Evolutionary conservation across 2,329 filamentous ascomycete genomes (phyloP).

Genomic region (Scedosporium apiospermum): DNA sequence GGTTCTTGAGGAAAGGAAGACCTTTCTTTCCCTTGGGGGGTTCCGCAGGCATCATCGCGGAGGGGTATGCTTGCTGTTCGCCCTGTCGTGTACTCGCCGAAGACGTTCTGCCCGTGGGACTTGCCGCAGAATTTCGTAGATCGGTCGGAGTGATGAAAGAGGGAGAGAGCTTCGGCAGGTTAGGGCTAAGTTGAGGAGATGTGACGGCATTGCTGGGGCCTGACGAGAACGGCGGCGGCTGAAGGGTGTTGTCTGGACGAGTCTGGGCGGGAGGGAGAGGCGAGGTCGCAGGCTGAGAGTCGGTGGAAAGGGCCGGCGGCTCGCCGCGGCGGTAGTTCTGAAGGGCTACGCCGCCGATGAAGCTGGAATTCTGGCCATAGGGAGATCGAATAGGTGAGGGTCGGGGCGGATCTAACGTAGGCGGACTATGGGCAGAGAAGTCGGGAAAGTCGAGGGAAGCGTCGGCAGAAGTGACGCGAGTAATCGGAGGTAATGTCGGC

Average conservation of each 20-base stretch:
- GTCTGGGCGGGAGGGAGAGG: neutral
- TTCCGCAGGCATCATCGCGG: slow-evolving; percentile 24
- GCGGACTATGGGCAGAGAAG: slow-evolving; percentile 7
- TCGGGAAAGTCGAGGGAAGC: slow-evolving; percentile 11
- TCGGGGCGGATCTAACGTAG: slow-evolving; percentile 17
- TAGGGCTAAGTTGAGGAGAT: neutral
- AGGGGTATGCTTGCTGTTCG: slow-evolving; percentile 24
- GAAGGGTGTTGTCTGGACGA: slow-evolving; percentile 4
- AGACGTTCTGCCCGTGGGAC: neutral
- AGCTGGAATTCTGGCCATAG: slow-evolving; percentile 30
- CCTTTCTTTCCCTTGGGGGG: slow-evolving; percentile 40
- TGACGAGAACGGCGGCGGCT: slow-evolving; percentile 7
- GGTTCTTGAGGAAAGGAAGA: slow-evolving; percentile 49
- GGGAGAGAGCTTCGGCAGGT: slow-evolving; percentile 20
- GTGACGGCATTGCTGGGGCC: neutral
- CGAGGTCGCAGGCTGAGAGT: neutral
- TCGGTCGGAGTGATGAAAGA: slow-evolving; percentile 43
- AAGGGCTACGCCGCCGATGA: slow-evolving; percentile 46
- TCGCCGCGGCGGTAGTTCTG: slow-evolving; percentile 35
- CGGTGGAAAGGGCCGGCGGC: slow-evolving; percentile 16
- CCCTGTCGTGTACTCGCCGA: slow-evolving; percentile 28
- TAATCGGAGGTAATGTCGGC: slow-evolving; percentile 41
- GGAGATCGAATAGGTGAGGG: slow-evolving; percentile 21
- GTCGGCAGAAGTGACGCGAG: slow-evolving; percentile 35
- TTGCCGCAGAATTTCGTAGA: slow-evolving; percentile 25